phyloP scores from a whole-genome alignment of 306 rosid species.

The Sechiopsis laciniata region DNA sequence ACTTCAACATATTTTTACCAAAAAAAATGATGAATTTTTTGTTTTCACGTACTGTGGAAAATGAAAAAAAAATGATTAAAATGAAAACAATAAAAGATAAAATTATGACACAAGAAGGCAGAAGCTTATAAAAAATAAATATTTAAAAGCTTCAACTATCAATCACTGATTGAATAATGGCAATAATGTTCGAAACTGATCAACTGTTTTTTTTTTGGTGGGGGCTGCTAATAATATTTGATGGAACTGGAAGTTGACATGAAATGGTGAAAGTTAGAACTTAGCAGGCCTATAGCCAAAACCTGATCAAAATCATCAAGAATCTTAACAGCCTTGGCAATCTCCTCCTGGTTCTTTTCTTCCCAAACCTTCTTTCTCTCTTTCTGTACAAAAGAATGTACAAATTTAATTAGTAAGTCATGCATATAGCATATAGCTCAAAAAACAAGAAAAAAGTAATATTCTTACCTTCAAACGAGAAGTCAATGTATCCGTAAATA shows the following conservation, averaged over 20 bases:
- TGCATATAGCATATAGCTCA: neutral
- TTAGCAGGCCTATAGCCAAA: constrained; percentile 22
- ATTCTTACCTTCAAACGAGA: constrained; percentile 76
- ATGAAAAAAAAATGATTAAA: neutral
- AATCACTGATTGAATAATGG: neutral
- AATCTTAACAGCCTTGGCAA: constrained; percentile 68
- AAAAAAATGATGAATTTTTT: neutral
- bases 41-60: neutral
- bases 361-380: constrained; percentile 90
- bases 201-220: too few relatives aligned
- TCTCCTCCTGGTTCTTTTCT: constrained; percentile 79
- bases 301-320: constrained; percentile 95
- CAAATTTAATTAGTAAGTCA: neutral
- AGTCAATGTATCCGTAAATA: constrained; percentile 62
- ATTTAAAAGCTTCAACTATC: neutral
- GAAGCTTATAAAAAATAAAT: neutral
- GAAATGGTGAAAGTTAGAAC: constrained; percentile 7
- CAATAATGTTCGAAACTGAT: too few relatives aligned
- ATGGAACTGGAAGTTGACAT: neutral
- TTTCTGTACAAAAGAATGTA: constrained; percentile 41
- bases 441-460: constrained; percentile 22
- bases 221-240: too few relatives aligned
- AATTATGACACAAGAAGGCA: neutral
- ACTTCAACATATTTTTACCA: neutral
- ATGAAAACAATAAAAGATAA: neutral